Evolutionary conservation across 2,329 filamentous ascomycete genomes (phyloP).

Genomic region (Cercospora brassicicola): DNA sequence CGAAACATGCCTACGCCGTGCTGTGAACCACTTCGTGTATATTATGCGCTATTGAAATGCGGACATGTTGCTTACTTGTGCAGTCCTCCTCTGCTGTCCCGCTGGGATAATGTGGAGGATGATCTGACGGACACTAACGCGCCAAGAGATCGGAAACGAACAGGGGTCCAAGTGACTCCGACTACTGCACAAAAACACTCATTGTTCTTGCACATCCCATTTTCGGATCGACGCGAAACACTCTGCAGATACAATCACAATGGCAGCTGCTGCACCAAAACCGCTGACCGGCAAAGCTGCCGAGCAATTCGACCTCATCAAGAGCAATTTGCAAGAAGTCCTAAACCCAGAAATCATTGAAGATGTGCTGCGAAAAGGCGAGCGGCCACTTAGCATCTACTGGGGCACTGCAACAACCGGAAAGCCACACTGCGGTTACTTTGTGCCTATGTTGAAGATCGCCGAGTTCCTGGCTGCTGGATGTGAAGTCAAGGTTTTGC

Average conservation of each 20-base stretch:
- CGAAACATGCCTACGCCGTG: neutral
- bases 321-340: constrained; percentile 71
- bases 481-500: constrained; percentile 60
- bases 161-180: constrained; percentile 5
- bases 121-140: neutral
- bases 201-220: neutral
- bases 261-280: constrained; percentile 4
- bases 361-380: constrained; percentile 66
- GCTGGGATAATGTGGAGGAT: neutral
- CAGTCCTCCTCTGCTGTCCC: neutral
- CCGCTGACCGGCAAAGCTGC: constrained; percentile 35
- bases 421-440: constrained; percentile 86
- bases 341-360: constrained; percentile 83
- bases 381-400: constrained; percentile 75
- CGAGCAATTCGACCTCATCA: constrained; percentile 73
- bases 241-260: neutral
- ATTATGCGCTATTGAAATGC: neutral
- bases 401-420: constrained; percentile 87
- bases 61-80: neutral
- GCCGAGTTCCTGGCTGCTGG: constrained; percentile 82
- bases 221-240: neutral
- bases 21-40: constrained; percentile 2
- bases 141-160: constrained; percentile 3
- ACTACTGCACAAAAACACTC: neutral
- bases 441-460: constrained; percentile 84